Percentiles rank a stretch among this genome's conserved stretches.
phyloP scores from a whole-genome alignment of 805 yeast genomes.

The Suhomyces prunicola region DNA sequence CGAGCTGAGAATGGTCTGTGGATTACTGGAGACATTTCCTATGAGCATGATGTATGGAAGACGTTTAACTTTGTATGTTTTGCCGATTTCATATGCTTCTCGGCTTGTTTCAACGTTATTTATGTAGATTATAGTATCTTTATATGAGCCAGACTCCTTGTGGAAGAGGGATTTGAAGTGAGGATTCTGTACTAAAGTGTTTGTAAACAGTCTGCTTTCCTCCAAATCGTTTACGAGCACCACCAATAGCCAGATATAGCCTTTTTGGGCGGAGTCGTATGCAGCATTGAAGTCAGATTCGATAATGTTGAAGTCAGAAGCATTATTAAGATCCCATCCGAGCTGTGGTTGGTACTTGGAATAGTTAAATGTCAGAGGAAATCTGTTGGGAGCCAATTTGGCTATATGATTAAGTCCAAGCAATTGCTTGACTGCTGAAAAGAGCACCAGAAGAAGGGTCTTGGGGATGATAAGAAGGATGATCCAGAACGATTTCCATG shows the following conservation, averaged over 20 bases:
- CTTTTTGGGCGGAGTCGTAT: constrained; percentile 25
- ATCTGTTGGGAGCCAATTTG: constrained; percentile 13
- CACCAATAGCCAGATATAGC: constrained; percentile 33
- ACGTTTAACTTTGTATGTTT: constrained; percentile 24
- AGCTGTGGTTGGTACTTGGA: constrained; percentile 20
- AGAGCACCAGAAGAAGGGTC: constrained; percentile 40
- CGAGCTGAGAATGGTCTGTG: constrained; percentile 30
- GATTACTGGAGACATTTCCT: constrained; percentile 36
- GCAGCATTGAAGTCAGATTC: constrained; percentile 25
- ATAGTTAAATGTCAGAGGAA: constrained; percentile 27
- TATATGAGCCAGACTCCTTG: constrained; percentile 20
- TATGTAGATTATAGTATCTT: constrained; percentile 28
- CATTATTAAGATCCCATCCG: constrained; percentile 4
- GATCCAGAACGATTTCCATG: constrained; percentile 33
- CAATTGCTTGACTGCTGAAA: constrained; percentile 29
- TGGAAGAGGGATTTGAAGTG: constrained; percentile 18
- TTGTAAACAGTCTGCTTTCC: constrained; percentile 17
- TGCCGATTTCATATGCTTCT: constrained; percentile 38
- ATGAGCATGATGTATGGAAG: constrained; percentile 38
- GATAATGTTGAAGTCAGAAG: constrained; percentile 8
- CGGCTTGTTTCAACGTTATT: constrained; percentile 31
- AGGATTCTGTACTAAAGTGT: constrained; percentile 11
- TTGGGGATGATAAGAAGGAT: constrained; percentile 56
- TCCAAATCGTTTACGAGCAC: constrained; percentile 26
- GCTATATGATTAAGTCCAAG: constrained; percentile 14